These are phyloP conservation scores for Pyrenophora teres DNA, from an alignment of 2,329 filamentous ascomycete genomes.

Conservation along the genomic window DNA sequence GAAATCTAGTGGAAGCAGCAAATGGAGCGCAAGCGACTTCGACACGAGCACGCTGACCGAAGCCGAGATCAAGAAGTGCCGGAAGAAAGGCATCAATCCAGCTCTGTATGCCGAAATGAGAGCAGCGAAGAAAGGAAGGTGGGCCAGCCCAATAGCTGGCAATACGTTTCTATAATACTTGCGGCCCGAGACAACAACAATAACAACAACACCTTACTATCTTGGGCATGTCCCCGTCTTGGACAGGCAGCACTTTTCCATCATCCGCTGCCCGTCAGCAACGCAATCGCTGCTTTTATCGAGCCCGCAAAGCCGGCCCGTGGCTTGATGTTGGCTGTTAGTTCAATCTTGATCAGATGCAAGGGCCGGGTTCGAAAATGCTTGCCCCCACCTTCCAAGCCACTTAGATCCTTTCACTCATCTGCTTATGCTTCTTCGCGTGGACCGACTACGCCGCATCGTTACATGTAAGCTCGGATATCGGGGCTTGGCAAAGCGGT, in stretches of 20 bases:
- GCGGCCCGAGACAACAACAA: neutral
- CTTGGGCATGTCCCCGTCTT: neutral
- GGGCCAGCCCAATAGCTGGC: conserved; percentile 43
- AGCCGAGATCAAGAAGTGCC: conserved; percentile 51
- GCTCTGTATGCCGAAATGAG: conserved; percentile 55
- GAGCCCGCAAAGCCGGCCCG: neutral
- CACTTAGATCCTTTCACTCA: neutral
- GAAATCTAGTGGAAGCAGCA: conserved; percentile 25
- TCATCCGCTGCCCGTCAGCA: neutral
- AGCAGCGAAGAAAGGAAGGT: conserved; percentile 49
- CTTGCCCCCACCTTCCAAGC: neutral
- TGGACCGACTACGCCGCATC: neutral
- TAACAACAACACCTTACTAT: neutral
- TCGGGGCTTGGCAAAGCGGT: neutral
- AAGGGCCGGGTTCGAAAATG: too few species aligned
- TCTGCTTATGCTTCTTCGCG: neutral
- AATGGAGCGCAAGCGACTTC: conserved; percentile 50
- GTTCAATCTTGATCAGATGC: too few species aligned
- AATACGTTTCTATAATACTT: conserved; percentile 39
- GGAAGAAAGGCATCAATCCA: conserved; percentile 55
- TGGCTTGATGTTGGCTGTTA: conserved; percentile 1
- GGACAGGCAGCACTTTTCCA: neutral
- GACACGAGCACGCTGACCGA: conserved; percentile 47
- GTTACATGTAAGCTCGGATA: neutral
- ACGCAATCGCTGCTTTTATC: conserved; percentile 4